Evolutionary conservation across 2,329 filamentous ascomycete genomes (phyloP), one percentile per base, ranked within the genome.

Genomic region (Escovopsis sp.): DNA sequence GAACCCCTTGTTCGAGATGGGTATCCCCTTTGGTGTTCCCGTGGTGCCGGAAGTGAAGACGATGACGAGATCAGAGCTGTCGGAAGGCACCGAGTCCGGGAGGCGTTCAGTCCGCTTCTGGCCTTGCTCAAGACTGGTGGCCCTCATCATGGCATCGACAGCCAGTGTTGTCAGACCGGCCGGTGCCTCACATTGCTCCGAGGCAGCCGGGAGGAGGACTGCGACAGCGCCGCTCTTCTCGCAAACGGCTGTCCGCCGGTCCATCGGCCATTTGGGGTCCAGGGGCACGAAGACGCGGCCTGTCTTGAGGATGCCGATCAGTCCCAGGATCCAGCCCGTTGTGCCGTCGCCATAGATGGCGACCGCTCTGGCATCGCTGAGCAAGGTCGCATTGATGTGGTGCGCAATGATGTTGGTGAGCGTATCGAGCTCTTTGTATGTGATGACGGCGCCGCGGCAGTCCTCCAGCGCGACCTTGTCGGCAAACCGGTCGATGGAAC

Each of bases 1-100:
- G 30, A 45, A 42, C 32, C 40, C 37, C 18, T 35, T 28, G 10
- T 45, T 39, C 3, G 43, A 39, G 11, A 41, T 45, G 9, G 43
- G 40, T 4, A 45, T 45, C 3, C 44, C 44, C 18, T 45, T 45
- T 33, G 44, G 44, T 4, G 37, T 39, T 6, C 41, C 44, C 7
- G 44, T 45, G 4, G 44, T 40, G 9, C 44, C 44, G 3, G 44
- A 45, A 6, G 44, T 45, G 28, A 45, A 45, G 41, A 45, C 38
- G 28, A 39, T 32, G 12, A 36, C 36, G 28, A 45, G 15, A 12
- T 36, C 43, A 36, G 40, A 42, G 15, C 32, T 39, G 26, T 35
- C 12, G 26, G 15, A 39, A 32, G 28, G 23, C 6, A 35, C 40
- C 18, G 26, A 12, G 15, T 45, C 43, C 26, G 43, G 36, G 3